These are phyloP conservation scores for Melaleuca alternifolia DNA, from an alignment of 345 rosid species.

Conservation along the genomic window DNA sequence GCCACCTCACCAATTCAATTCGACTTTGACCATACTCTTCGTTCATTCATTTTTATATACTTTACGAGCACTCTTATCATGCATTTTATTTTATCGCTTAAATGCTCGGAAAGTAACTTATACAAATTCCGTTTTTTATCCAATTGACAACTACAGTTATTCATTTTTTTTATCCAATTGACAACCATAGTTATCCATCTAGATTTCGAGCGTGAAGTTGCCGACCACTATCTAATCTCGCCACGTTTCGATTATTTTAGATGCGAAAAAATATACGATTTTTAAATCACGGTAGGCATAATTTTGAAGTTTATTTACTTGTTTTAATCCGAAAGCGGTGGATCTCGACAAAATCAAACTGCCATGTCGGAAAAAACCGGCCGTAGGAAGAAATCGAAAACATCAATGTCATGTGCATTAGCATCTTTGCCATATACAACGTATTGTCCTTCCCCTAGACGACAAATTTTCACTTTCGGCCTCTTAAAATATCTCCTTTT, in stretches of 20 bases:
- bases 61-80: not conserved
- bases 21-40: no score
- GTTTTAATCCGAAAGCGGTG: not conserved
- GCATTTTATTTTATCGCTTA: not conserved
- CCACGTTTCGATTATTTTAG: no score
- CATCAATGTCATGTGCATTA: not conserved
- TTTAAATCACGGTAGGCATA: not conserved
- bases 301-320: not conserved
- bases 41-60: no score
- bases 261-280: no score
- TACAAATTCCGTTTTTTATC: not conserved
- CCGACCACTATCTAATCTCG: not conserved
- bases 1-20: not conserved
- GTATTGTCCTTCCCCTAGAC: not conserved
- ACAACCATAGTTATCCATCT: not conserved
- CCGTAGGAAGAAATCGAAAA: not conserved
- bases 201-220: not conserved
- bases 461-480: slow-evolving; percentile 5
- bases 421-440: not conserved
- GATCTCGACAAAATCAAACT: not conserved
- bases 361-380: not conserved
- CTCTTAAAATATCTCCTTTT: not conserved
- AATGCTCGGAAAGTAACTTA: not conserved
- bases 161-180: no score
- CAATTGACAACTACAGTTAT: not conserved